Evolutionary conservation across 345 rosid genomes (phyloP), one percentile per base, ranked within the genome.

Genomic region (Ceriops zippeliana): DNA sequence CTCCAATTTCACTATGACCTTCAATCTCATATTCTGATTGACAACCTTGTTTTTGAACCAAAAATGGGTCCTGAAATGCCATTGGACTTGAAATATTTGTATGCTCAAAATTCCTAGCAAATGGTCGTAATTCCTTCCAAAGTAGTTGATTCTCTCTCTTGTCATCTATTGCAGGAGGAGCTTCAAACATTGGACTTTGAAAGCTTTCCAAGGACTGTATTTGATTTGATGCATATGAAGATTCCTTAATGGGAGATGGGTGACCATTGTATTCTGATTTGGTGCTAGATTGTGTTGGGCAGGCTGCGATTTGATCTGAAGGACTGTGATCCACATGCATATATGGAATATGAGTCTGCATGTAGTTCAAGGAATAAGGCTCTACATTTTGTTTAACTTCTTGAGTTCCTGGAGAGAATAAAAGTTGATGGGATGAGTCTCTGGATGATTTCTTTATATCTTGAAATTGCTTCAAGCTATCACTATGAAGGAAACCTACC

Each of bases 201-300:
- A 82, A 73, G 54, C 82, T 81, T 74, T 84, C 87, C 22, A 74
- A 47, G 53, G 86, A 80, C 65, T 77, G 82, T 64, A 78, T 81
- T 67, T 73, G 88, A 71, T 80, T 88, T 63, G 96, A 90, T 67
- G 86, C 76, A 83, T 77, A 78, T 56, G 88, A 85, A 32, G 87
- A 84, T 70, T 77, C 84, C 67, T 83, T 78, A 69, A 82, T 76
- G 61, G 74, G 72, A 63, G 81, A 80, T 62, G 76, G 76, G 63
- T 79, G 79, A 49, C 76, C 72, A 65, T 75, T 85, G 66, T 77
- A 82, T 76, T 76, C 88, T 61, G 82, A 84, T 78, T 72, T 86
- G 74, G 62, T 60, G 76, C 82, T 76, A 68, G 88, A 77, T 58
- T 78, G 81, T 78, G 76, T 75, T 63, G 86, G 80, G 65, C 81